Evolutionary conservation across 768 basidiomycete species (phyloP).

Genomic region (Dendrothele bispora): DNA sequence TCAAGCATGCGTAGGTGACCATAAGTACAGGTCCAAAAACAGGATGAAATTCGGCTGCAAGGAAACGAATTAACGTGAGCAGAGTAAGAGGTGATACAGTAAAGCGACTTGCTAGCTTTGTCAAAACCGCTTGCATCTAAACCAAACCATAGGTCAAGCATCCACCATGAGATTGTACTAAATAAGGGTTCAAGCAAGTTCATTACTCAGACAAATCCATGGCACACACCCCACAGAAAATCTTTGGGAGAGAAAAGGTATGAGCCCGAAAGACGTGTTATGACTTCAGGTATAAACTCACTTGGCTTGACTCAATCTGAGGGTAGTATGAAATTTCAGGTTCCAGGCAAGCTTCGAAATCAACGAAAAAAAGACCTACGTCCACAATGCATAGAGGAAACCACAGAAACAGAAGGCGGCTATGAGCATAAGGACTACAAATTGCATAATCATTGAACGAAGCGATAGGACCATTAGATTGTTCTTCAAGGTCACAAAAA

Average conservation of each 20-base stretch:
- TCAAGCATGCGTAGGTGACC: conserved; percentile 88
- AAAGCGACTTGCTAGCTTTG: conserved; percentile 59
- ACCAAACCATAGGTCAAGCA: conserved; percentile 94
- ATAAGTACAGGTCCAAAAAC: conserved; percentile 90
- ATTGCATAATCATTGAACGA: conserved; percentile 93
- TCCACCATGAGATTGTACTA: conserved; percentile 88
- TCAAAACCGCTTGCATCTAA: conserved; percentile 91
- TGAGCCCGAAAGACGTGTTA: too few relatives aligned
- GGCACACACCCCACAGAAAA: too few relatives aligned
- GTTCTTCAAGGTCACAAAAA: conserved; percentile 86
- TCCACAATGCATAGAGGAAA: conserved; percentile 92
- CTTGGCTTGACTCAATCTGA: conserved; percentile 61
- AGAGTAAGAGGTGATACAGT: background rate
- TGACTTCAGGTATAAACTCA: conserved; percentile 26
- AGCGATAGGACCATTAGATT: conserved; percentile 80
- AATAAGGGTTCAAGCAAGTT: conserved; percentile 4
- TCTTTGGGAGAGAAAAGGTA: too few relatives aligned
- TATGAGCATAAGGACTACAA: conserved; percentile 77
- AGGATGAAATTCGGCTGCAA: conserved; percentile 73
- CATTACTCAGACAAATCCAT: too few relatives aligned
- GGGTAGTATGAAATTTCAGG: background rate
- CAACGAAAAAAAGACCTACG: too few relatives aligned
- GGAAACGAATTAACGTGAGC: conserved; percentile 4
- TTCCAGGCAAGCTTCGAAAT: background rate
- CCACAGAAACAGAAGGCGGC: conserved; percentile 91